phyloP scores from a whole-genome alignment of 768 basidiomycete species.

The Russula abietina region DNA sequence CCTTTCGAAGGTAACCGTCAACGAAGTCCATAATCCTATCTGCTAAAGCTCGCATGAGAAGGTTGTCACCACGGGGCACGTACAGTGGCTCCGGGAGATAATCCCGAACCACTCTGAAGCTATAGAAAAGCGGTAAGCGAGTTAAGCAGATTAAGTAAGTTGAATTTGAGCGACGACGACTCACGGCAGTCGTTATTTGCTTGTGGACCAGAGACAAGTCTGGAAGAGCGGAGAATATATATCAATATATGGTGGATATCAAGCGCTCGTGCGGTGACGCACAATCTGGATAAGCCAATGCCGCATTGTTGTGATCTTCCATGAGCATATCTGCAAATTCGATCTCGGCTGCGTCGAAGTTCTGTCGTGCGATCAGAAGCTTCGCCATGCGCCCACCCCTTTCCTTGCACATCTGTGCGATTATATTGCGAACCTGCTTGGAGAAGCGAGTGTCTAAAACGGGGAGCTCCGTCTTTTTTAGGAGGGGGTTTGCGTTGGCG shows the following conservation, averaged over 20 bases:
- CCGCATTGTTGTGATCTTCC: conserved; percentile 96
- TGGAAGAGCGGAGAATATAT: neutral
- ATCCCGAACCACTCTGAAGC: conserved; percentile 18
- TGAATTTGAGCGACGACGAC: neutral
- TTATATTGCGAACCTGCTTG: conserved; percentile 76
- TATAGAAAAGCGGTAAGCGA: neutral
- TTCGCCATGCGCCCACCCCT: conserved; percentile 49
- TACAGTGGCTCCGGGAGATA: conserved; percentile 12
- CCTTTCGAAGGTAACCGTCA: neutral
- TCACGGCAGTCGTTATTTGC: conserved; percentile 24
- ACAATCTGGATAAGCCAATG: conserved; percentile 89
- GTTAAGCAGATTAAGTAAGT: no score
- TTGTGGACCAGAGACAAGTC: conserved; percentile 25
- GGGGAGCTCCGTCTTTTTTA: conserved; percentile 59
- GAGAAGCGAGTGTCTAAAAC: conserved; percentile 69
- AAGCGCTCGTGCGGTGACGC: conserved; percentile 29
- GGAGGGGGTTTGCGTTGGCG: neutral
- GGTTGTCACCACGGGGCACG: conserved; percentile 23
- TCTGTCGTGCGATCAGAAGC: conserved; percentile 79
- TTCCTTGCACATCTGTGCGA: conserved; percentile 57
- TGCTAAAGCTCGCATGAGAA: neutral
- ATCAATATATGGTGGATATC: neutral
- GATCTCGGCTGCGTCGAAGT: conserved; percentile 86
- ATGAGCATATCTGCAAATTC: conserved; percentile 97
- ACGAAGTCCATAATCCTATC: neutral